Evolutionary conservation across 2,329 filamentous ascomycete genomes (phyloP), one percentile per base, ranked within the genome.

Genomic region (Rhynchosporium secalis): DNA sequence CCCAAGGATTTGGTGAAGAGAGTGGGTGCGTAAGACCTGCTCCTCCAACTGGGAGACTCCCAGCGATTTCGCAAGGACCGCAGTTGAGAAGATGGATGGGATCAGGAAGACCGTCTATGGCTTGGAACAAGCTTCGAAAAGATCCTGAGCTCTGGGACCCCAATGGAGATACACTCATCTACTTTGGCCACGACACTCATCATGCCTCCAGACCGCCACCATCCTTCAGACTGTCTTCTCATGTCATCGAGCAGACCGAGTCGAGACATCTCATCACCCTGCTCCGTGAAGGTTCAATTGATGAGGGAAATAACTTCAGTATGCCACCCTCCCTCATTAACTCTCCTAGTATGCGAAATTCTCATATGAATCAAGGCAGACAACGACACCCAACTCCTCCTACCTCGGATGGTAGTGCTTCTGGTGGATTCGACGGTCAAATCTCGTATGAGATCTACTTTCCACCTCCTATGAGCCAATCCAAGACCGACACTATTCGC

Each of bases 371-470:
- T 31, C 52, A 45, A 13, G 52, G 56, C 62, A 72, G 68, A 28
- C 41, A 45, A 36, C 66, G 62, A 2, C 46, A 60, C 43, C 59
- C 58, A 13, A 68, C 68, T 12, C 77, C 78, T 3, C 79, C 80
- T 8, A 74, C 78, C 29, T 68, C 68, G 9, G 66, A 68, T 29
- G 46, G 61, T n/a, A 62, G 67, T 38, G 36, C 40, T 15, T 54
- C 52, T 28, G 57, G 45, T 31, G 41, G n/a, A 26, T 68, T 62
- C 2, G 82, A 84, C 63, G 82, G 82, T 2, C 80, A 83, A 66
- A 81, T 86, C 48, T 83, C 80, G 2, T 86, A 86, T 62, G 81
- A 87, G 69, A 82, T 90, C 72, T 85, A 83, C 75, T 87, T 90
- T 63, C 81, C 86, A 0, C 79, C 84, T 0, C 85, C 85, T 0